Evolutionary conservation across 371 early-diverging fungal genomes (phyloP).

Genomic region (Mortierella sp.): DNA sequence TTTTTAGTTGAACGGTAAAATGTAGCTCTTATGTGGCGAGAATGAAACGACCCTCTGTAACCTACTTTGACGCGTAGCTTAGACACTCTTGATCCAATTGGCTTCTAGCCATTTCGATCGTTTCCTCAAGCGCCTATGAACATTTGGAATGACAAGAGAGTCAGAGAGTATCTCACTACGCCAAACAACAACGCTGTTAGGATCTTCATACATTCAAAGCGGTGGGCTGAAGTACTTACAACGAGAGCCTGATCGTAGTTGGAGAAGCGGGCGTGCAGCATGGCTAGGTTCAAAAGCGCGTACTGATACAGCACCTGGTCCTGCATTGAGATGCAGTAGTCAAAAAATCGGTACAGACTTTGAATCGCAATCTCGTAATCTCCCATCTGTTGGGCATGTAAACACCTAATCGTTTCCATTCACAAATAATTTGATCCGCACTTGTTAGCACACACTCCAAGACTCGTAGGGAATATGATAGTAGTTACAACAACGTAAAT

Average conservation of each 20-base stretch:
- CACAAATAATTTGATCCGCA: constrained; percentile 31
- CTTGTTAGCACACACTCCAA: not conserved
- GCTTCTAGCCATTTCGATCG: constrained; percentile 59
- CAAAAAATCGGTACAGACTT: constrained; percentile 52
- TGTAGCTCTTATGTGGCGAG: not conserved
- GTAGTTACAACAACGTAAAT: too few relatives aligned
- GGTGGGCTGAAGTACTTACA: constrained; percentile 20
- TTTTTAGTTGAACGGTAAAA: not conserved
- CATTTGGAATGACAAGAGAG: not conserved
- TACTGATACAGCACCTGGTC: constrained; percentile 56
- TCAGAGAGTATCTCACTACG: not conserved
- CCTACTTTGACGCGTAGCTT: constrained; percentile 60
- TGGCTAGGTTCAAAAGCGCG: constrained; percentile 59
- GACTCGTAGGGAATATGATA: not conserved
- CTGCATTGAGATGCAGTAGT: constrained; percentile 27
- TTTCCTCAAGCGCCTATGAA: constrained; percentile 54
- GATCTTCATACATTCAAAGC: too few relatives aligned
- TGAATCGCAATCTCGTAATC: constrained; percentile 49
- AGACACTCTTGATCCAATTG: constrained; percentile 58
- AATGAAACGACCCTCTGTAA: not conserved
- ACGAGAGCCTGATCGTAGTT: constrained; percentile 56
- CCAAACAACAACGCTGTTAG: too few relatives aligned
- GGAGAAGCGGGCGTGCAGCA: constrained; percentile 58
- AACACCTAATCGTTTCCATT: constrained; percentile 12
- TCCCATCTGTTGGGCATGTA: constrained; percentile 45